Evolutionary conservation across 2,329 filamentous ascomycete genomes (phyloP), one percentile per base, ranked within the genome.

Genomic region (Colletotrichum sp.): DNA sequence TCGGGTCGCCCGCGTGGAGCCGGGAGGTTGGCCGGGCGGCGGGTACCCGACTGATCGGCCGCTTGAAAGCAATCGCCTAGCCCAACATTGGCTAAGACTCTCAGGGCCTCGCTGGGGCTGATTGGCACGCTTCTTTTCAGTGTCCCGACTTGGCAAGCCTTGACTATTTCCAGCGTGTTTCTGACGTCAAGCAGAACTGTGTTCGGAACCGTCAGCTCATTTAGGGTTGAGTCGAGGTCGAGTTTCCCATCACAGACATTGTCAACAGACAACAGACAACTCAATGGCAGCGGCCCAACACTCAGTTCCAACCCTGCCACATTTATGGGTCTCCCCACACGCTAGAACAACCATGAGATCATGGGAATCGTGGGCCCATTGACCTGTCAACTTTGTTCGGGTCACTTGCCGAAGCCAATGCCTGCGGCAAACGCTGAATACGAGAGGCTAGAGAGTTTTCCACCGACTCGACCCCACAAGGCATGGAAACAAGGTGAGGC

Each of bases 371-470:
- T 75, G 68, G 68, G 55, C 26, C 52, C 44, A 71, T 28, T 60
- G 72, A 62, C n/a, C 62, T 75, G 72, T 67, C 62, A 71, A 63
- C 71, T 28, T n/a, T 55, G n/a, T 36, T 71, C 62, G 68, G 68
- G 60, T 32, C 52, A 66, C 28, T 66, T 72, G 49, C 62, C 68
- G 57, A 70, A 32, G 8, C 26, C n/a, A 70, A 49, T 30, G 44
- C 57, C 68, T 49, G 28, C 55, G 72, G 36, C 62, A 55, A 57
- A 71, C 52, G 72, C 60, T 64, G 49, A 72, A 76, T 72, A 76
- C 63, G 57, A 76, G 34, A 36, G 13, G 26, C 63, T 72, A 34
- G 36, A 60, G 36, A n/a, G 12, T 15, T 71, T 71, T 49, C 49
- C 30, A 64, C 28, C 52, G n/a, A n/a, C 13, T 28, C 55, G 63